Percentiles rank a stretch among this genome's conserved stretches.
phyloP scores from a whole-genome alignment of 768 basidiomycete species.

The Rickenella mellea region DNA sequence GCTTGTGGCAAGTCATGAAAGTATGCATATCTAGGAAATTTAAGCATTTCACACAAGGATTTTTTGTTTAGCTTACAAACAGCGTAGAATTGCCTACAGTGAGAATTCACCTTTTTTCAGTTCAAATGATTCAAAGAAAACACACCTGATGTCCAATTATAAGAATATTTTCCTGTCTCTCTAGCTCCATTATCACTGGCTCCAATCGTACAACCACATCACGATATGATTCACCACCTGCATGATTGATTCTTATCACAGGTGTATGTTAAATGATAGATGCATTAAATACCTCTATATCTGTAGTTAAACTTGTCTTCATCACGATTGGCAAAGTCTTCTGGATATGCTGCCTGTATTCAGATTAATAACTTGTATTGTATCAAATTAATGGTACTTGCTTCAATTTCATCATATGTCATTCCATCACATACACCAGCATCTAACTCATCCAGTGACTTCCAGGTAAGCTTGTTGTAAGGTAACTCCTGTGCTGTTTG shows the following conservation, averaged over 20 bases:
- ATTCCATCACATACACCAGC: slow-evolving; percentile 99
- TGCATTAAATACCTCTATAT: slow-evolving; percentile 54
- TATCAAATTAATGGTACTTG: slow-evolving; percentile 26
- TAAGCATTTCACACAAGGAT: background rate
- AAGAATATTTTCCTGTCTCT: slow-evolving; percentile 94
- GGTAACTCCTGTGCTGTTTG: slow-evolving; percentile 79
- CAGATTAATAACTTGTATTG: background rate
- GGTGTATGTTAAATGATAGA: background rate
- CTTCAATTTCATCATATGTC: slow-evolving; percentile 99
- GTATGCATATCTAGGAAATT: slow-evolving; percentile 74
- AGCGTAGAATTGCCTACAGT: slow-evolving; percentile 63
- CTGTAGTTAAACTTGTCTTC: slow-evolving; percentile 99
- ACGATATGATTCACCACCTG: slow-evolving; percentile 89
- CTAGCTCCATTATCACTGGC: slow-evolving; percentile 98
- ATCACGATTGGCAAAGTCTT: slow-evolving; percentile 96
- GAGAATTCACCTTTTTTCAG: slow-evolving; percentile 1
- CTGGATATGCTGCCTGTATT: slow-evolving; percentile 80
- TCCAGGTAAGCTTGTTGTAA: slow-evolving; percentile 95
- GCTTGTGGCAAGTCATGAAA: slow-evolving; percentile 88
- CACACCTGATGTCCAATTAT: slow-evolving; percentile 89
- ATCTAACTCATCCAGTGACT: slow-evolving; percentile 95
- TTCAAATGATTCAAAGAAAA: background rate
- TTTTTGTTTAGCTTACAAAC: slow-evolving; percentile 39
- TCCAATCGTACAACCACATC: slow-evolving; percentile 94
- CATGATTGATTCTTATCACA: background rate